Evolutionary conservation across 2,329 filamentous ascomycete species (phyloP), one percentile per base, ranked within the genome.

Genomic region (Myriosclerotinia curreyana): DNA sequence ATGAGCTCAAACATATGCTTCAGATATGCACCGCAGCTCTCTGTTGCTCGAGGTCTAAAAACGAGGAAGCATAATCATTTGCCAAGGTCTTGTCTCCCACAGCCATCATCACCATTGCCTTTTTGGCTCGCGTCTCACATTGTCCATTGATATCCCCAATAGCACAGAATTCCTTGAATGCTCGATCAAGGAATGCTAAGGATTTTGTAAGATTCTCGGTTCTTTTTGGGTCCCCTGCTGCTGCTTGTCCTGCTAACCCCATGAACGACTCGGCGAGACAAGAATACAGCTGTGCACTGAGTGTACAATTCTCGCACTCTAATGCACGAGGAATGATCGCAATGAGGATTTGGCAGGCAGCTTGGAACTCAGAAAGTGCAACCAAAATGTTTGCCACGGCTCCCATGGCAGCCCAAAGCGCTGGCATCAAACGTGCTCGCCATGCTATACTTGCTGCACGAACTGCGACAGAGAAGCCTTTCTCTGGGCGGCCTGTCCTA

Each of bases 61-160:
- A 85, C 68, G 80, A 80, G 48, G 80, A 78, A 7, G 82, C 82
- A 72, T 79, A 82, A 68, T 85, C 82, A 74, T 83, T 83, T n/a
- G 82, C 81, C 68, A 84, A 69, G 38, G 78, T 76, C 46, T 77
- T 73, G 71, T 87, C 84, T 3, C 82, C 85, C 31, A 82, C 77
- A 65, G 85, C 76, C 70, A 83, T 81, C 74, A 86, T 83, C 56
- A 89, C 79, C n/a, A 82, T 82, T 12, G 84, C 83, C 74, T 88
- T 89, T 76, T 89, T 89, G 53, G 83, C 82, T 73, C 89, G 70
- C 77, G 86, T 83, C 69, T 87, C 83, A 68, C 85, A 83, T 72
- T 87, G 83, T 1, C 84, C 84, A 34, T 79, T 75, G 14, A 84
- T 73, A 74, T 88, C 85, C 68, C 86, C 81, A 15, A 86, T 76